Conservation (phyloP, 306 rosid genomes). For the Quercus wislizeni region DNA sequence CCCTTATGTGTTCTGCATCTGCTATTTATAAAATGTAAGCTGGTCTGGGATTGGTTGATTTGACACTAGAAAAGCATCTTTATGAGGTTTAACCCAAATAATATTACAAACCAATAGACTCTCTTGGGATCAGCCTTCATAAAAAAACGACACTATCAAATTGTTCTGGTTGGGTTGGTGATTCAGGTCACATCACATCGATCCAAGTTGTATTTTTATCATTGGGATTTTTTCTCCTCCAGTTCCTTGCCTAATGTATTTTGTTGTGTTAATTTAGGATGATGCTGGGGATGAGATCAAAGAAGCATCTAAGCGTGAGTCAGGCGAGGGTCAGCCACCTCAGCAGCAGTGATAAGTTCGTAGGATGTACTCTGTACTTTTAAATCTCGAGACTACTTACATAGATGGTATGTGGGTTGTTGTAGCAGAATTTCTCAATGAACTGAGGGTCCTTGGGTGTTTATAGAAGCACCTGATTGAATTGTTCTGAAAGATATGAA, state of each 20-base stretch:
- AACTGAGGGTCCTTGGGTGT: slow-evolving; percentile 38
- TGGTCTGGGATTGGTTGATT: not conserved
- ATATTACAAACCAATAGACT: not conserved
- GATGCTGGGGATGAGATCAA: slow-evolving; percentile 93
- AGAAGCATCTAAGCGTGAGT: slow-evolving; percentile 79
- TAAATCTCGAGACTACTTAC: slow-evolving; percentile 14
- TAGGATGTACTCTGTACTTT: slow-evolving; percentile 45
- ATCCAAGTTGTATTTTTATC: not conserved
- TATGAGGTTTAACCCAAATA: not conserved
- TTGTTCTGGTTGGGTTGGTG: not conserved
- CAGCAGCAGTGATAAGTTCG: slow-evolving; percentile 31
- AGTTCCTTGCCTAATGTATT: not conserved
- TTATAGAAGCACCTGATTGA: slow-evolving; percentile 28
- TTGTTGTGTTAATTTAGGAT: slow-evolving; percentile 44
- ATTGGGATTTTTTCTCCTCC: not conserved
- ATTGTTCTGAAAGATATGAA: slow-evolving; percentile 33
- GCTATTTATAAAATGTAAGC: not conserved
- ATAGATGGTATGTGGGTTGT: slow-evolving; percentile 47
- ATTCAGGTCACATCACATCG: not conserved
- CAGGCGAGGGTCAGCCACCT: slow-evolving; percentile 46
- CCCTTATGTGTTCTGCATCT: not conserved
- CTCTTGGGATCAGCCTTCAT: not conserved
- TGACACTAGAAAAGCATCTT: not conserved
- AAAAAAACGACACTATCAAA: not conserved
- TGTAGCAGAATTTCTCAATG: slow-evolving; percentile 40